phyloP scores from a whole-genome alignment of 495 filamentous ascomycete genomes.

The Hypoxylon lenormandii region DNA sequence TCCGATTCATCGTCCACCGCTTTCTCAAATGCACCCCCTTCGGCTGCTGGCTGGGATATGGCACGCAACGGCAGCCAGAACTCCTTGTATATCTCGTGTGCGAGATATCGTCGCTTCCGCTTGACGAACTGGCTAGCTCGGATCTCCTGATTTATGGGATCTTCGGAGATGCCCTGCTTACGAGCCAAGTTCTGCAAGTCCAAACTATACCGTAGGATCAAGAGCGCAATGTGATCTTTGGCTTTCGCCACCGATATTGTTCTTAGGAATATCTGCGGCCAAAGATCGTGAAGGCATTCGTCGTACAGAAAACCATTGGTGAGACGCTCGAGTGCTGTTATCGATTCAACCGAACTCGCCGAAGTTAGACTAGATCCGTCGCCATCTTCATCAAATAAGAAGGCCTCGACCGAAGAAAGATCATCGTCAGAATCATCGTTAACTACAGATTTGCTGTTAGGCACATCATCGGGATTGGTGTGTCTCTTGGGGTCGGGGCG shows the following conservation, averaged over 20 bases:
- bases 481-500: too few relatives aligned
- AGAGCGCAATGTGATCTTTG: background rate
- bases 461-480: background rate
- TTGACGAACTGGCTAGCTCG: constrained; percentile 13
- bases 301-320: constrained; percentile 12
- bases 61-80: constrained; percentile 1
- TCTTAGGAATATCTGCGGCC: constrained; percentile 8
- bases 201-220: constrained; percentile 9
- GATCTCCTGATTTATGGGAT: background rate
- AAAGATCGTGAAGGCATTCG: constrained; percentile 6
- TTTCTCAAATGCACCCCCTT: background rate
- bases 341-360: background rate
- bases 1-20: background rate
- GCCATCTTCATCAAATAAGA: constrained; percentile 8
- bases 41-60: background rate
- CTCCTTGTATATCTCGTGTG: constrained; percentile 4
- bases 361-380: background rate
- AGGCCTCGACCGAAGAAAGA: background rate
- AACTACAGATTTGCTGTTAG: background rate
- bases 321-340: constrained; percentile 2
- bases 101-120: constrained; percentile 1
- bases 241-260: background rate
- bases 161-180: background rate
- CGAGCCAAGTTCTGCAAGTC: constrained; percentile 7
- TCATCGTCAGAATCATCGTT: constrained; percentile 2